These are phyloP conservation scores for Geotrichum siamense DNA, from an alignment of 1,139 yeast genomes.

Conservation along the genomic window DNA sequence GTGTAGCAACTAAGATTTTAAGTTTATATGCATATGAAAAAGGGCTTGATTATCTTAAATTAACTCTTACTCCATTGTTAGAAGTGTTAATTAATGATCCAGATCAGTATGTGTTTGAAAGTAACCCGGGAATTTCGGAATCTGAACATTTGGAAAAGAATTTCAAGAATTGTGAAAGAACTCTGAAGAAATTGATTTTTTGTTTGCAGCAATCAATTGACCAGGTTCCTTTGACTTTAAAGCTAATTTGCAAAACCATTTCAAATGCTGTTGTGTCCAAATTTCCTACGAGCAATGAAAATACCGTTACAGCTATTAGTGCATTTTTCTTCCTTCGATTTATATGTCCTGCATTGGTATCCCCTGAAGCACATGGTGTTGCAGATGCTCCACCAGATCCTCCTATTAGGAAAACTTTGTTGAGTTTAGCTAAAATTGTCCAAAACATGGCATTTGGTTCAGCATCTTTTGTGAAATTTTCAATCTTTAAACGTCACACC, in stretches of 20 bases:
- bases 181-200: slow-evolving; percentile 50
- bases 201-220: slow-evolving; percentile 48
- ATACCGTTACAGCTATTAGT: slow-evolving; percentile 63
- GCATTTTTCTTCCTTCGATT: slow-evolving; percentile 74
- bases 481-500: slow-evolving; percentile 38
- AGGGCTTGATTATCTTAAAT: slow-evolving; percentile 53
- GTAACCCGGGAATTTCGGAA: slow-evolving; percentile 35
- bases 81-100: slow-evolving; percentile 45
- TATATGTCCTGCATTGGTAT: slow-evolving; percentile 77
- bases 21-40: slow-evolving; percentile 62
- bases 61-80: slow-evolving; percentile 50
- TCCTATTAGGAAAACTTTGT: slow-evolving; percentile 57
- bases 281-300: slow-evolving; percentile 48
- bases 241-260: slow-evolving; percentile 57
- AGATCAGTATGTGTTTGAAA: slow-evolving; percentile 60
- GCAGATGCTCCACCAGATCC: slow-evolving; percentile 26
- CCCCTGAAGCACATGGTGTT: slow-evolving; percentile 57
- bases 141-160: slow-evolving; percentile 40
- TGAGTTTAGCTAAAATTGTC: slow-evolving; percentile 69
- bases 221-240: slow-evolving; percentile 55
- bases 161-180: slow-evolving; percentile 48
- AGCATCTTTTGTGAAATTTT: slow-evolving; percentile 50
- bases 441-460: slow-evolving; percentile 82
- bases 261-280: slow-evolving; percentile 48
- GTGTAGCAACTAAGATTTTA: slow-evolving; percentile 71